These are phyloP conservation scores for Mortierella polycephala DNA, from an alignment of 371 early-diverging fungal species.

Conservation along the genomic window DNA sequence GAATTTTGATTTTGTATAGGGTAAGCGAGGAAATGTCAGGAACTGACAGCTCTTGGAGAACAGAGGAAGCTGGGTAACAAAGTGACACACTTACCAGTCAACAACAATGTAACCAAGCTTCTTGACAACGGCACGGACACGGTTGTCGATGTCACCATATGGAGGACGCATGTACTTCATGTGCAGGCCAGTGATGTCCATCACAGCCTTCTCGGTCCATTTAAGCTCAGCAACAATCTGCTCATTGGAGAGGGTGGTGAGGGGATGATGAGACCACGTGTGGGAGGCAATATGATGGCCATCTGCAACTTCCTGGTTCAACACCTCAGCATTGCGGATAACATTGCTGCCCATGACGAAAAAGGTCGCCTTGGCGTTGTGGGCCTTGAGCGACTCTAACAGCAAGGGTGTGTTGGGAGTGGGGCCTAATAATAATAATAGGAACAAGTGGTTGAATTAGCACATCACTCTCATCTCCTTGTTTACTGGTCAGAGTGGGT, in stretches of 20 bases:
- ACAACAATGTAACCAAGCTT: slow-evolving; percentile 62
- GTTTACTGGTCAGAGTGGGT: too few species aligned
- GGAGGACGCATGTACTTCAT: slow-evolving; percentile 67
- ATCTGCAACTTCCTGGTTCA: slow-evolving; percentile 39
- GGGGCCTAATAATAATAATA: slow-evolving; percentile 18
- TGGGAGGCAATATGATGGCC: slow-evolving; percentile 55
- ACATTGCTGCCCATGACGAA: slow-evolving; percentile 69
- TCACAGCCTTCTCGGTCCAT: slow-evolving; percentile 71
- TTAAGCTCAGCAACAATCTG: slow-evolving; percentile 76
- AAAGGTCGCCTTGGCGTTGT: slow-evolving; percentile 67
- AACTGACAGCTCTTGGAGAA: not conserved
- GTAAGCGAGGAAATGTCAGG: not conserved
- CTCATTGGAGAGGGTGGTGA: slow-evolving; percentile 70
- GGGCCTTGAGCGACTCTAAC: slow-evolving; percentile 59
- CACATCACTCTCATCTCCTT: too few species aligned
- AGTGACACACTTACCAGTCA: slow-evolving; percentile 51
- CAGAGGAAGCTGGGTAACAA: too few species aligned
- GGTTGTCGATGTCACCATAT: slow-evolving; percentile 72
- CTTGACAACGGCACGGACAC: slow-evolving; percentile 66
- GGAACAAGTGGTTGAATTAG: not conserved
- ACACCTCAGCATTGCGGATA: slow-evolving; percentile 56
- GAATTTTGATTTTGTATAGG: not conserved
- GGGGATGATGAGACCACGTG: slow-evolving; percentile 67
- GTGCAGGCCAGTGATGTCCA: slow-evolving; percentile 66
- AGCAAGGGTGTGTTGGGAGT: slow-evolving; percentile 55